These are phyloP conservation scores for Sporothrix curviconia DNA, from an alignment of 2,329 filamentous ascomycete genomes.

Conservation along the genomic window DNA sequence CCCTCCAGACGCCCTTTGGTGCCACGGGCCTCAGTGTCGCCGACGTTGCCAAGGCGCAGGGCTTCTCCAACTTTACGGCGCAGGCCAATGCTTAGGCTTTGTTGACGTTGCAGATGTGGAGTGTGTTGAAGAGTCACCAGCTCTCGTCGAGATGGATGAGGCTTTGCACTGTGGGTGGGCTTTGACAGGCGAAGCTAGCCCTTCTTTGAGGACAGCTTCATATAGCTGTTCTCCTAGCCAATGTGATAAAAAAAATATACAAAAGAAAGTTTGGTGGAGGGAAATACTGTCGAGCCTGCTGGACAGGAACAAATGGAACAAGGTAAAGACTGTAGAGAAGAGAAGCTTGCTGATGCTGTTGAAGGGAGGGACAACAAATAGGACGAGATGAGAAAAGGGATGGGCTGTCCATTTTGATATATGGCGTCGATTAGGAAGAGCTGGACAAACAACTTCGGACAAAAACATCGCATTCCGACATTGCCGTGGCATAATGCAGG, in stretches of 20 bases:
- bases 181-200: too few species aligned
- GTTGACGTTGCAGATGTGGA: too few species aligned
- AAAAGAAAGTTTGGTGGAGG: not conserved
- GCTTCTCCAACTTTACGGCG: slow-evolving; percentile 60
- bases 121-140: too few species aligned
- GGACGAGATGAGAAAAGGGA: not conserved
- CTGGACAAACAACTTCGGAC: not conserved
- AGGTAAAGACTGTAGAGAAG: slow-evolving; percentile 1
- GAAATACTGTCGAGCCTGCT: slow-evolving; percentile 8
- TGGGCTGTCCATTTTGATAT: not conserved
- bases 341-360: not conserved
- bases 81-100: too few species aligned
- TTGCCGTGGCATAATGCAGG: not conserved
- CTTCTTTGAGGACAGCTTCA: too few species aligned
- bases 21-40: slow-evolving; percentile 60
- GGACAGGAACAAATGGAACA: not conserved
- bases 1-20: slow-evolving; percentile 46
- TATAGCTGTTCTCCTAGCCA: too few species aligned
- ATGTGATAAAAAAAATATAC: too few species aligned
- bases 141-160: too few species aligned
- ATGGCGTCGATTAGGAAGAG: not conserved
- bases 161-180: too few species aligned
- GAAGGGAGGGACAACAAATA: not conserved
- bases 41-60: slow-evolving; percentile 54
- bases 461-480: not conserved